phyloP scores from a whole-genome alignment of 768 basidiomycete genomes.

The Lyophyllum semitale region DNA sequence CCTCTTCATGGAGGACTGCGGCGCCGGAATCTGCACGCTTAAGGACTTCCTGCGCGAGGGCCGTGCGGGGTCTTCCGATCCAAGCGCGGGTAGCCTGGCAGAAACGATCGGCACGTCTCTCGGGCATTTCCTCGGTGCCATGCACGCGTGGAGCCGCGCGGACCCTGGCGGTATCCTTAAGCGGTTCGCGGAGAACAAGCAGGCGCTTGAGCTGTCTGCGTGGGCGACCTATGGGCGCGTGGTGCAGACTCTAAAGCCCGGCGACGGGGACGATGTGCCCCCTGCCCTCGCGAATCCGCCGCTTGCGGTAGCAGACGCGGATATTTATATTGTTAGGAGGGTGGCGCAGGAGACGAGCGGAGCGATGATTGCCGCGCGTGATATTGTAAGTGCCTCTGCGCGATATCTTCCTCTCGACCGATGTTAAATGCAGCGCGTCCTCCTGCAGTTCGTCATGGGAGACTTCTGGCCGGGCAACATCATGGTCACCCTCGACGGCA shows the following conservation, averaged over 20 bases:
- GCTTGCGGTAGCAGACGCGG: constrained; percentile 31
- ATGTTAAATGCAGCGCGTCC: no score
- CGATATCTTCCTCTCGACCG: not conserved
- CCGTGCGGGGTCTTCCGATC: constrained; percentile 23
- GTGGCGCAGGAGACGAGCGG: constrained; percentile 29
- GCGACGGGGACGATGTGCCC: constrained; percentile 18
- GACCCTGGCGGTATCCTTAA: constrained; percentile 26
- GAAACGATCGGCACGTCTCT: constrained; percentile 50
- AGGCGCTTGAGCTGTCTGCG: constrained; percentile 38
- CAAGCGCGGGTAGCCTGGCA: not conserved
- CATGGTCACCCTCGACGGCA: constrained; percentile 40
- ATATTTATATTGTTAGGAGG: constrained; percentile 32
- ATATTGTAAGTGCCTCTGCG: constrained; percentile 15
- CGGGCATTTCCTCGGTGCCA: constrained; percentile 52
- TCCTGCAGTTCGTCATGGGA: constrained; percentile 54
- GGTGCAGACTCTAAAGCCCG: constrained; percentile 30
- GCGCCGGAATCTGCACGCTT: constrained; percentile 37
- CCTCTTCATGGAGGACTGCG: constrained; percentile 67
- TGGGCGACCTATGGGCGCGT: constrained; percentile 47
- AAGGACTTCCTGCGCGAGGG: constrained; percentile 42
- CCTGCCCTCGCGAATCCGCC: constrained; percentile 38
- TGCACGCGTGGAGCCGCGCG: constrained; percentile 52
- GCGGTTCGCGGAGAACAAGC: constrained; percentile 35
- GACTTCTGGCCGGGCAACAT: constrained; percentile 79
- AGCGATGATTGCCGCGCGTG: constrained; percentile 31